These are phyloP conservation scores for Flaveria ramosissima DNA, from an alignment of 129 eudicot species.

Conservation along the genomic window DNA sequence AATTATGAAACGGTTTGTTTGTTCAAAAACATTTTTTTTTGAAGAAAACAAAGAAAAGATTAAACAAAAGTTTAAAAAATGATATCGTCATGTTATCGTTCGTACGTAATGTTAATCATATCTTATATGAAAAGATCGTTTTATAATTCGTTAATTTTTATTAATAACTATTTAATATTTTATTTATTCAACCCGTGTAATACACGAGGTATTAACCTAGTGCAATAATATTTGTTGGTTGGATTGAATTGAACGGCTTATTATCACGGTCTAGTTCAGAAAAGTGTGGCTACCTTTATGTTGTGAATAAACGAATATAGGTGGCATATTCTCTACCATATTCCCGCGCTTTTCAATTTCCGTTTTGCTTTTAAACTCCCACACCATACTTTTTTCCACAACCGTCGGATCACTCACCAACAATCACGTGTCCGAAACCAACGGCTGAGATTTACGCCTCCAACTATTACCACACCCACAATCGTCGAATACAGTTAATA, in stretches of 20 bases:
- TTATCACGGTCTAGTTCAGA: not conserved
- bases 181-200: too few relatives aligned
- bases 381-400: not conserved
- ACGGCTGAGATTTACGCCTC: constrained; percentile 25
- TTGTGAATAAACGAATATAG: not conserved
- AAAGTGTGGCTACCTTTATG: constrained; percentile 8
- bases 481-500: not conserved
- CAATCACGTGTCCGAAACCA: constrained; percentile 11
- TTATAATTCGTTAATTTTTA: too few relatives aligned
- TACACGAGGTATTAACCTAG: too few relatives aligned
- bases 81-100: too few relatives aligned
- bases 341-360: constrained; percentile 40
- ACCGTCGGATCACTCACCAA: constrained; percentile 20
- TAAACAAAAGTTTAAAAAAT: too few relatives aligned
- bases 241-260: not conserved
- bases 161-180: too few relatives aligned
- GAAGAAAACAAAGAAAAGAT: too few relatives aligned
- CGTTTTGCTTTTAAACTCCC: not conserved
- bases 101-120: too few relatives aligned
- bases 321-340: constrained; percentile 40
- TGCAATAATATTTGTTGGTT: not conserved
- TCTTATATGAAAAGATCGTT: too few relatives aligned
- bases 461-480: not conserved
- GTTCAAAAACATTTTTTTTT: too few relatives aligned
- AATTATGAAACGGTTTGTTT: too few relatives aligned